Base-by-base conservation (phyloP, 768 basidiomycete genomes). In the Boletus speciosus region DNA sequence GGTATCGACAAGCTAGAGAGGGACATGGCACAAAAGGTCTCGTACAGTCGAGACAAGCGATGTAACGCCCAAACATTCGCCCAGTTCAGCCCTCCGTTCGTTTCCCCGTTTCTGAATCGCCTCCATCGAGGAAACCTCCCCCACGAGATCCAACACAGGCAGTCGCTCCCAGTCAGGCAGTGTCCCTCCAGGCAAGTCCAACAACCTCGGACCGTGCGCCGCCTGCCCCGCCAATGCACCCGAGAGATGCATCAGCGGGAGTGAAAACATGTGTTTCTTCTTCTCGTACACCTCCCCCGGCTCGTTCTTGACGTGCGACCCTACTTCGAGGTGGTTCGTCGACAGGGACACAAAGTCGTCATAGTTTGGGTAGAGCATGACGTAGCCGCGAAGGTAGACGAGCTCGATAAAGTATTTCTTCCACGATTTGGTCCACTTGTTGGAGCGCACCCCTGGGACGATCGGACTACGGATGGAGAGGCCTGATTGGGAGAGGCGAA, bases 281-380 rank as follows among this genome's bases (percentile, higher is more conserved):
- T 80, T 80, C 59, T 66, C 61, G 58, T 77, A 76, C 23, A 69
- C 72, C 25, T 69, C 73, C 10, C 68, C 72, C 16, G 83, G 80
- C 21, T 76, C 73, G 41, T 76, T 75, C 63, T 80, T 82, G 45
- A 93, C 89, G 61, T 94, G 92, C 38, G 85, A 83, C 31, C 92
- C 92, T 16, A 83, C 77, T 73, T 94, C 92, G 51, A 93, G 78
- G 63, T 92, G 92, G 67, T 94, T 94, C n/a, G 90, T 94, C 55
- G 93, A 93, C 7, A 94, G 69, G 29, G 90, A 92, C 36, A 77
- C 66, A 61, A 83, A 91, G 41, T 75, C 76, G 39, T 74, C 78
- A 64, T 82, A 93, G 71, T 93, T 94, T 11, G 92, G 91, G 64
- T 94, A 94, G 31, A 94, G 80, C 92, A 93, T 93, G 48, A 84